phyloP scores from a whole-genome alignment of 495 filamentous ascomycete species.

The Aspergillus hancockii region DNA sequence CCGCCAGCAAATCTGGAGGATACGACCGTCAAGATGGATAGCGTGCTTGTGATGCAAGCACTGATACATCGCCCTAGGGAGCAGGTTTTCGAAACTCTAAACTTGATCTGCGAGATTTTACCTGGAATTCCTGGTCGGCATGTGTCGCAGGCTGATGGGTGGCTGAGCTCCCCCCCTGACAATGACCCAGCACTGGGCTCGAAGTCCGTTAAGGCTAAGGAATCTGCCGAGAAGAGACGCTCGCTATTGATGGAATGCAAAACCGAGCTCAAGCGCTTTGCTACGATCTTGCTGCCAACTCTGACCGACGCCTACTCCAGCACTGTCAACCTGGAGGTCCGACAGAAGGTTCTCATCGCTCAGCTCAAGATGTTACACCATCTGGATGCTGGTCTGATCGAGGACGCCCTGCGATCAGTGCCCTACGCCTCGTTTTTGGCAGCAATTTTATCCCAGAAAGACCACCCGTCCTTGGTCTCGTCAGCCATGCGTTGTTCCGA shows the following conservation, averaged over 20 bases:
- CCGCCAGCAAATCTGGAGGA: slow-evolving; percentile 80
- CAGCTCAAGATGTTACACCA: slow-evolving; percentile 99
- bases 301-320: slow-evolving; percentile 97
- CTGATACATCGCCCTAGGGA: slow-evolving; percentile 95
- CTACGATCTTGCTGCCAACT: slow-evolving; percentile 92
- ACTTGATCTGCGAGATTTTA: slow-evolving; percentile 95
- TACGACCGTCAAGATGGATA: slow-evolving; percentile 87
- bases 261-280: slow-evolving; percentile 84
- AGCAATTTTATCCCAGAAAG: slow-evolving; percentile 93
- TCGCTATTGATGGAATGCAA: slow-evolving; percentile 79
- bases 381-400: slow-evolving; percentile 76
- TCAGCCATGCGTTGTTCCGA: slow-evolving; percentile 86
- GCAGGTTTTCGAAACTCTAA: slow-evolving; percentile 94
- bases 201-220: slow-evolving; percentile 50
- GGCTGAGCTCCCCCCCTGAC: slow-evolving; percentile 51
- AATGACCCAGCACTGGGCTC: slow-evolving; percentile 31
- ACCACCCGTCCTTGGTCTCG: slow-evolving; percentile 84
- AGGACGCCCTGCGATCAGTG: slow-evolving; percentile 84
- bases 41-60: slow-evolving; percentile 97
- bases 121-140: slow-evolving; percentile 52
- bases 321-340: slow-evolving; percentile 94
- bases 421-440: slow-evolving; percentile 97
- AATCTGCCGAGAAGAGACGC: slow-evolving; percentile 75
- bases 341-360: slow-evolving; percentile 93
- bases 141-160: slow-evolving; percentile 50